phyloP scores from a whole-genome alignment of 2,329 filamentous ascomycete genomes.

The Fusarium udum region DNA sequence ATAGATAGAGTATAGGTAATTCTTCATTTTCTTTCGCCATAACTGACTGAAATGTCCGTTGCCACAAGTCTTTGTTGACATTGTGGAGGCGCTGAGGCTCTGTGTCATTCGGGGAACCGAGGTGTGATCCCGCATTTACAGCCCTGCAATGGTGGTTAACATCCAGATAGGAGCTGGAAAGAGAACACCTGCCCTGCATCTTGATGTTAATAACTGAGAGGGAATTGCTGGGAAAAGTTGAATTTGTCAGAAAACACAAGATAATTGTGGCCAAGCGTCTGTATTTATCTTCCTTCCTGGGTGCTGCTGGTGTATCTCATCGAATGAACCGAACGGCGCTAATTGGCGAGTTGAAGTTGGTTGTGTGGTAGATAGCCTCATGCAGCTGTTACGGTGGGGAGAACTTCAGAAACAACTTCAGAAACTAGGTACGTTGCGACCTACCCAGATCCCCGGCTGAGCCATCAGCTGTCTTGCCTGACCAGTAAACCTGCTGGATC shows the following conservation, averaged over 20 bases:
- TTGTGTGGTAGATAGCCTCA: no score
- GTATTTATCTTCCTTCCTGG: not conserved
- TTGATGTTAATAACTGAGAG: not conserved
- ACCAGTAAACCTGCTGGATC: no score
- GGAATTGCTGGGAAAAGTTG: not conserved
- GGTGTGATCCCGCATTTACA: no score
- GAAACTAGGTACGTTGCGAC: no score
- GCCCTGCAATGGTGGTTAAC: fast-evolving
- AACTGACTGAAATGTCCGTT: not conserved
- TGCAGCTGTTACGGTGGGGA: no score
- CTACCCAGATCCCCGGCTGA: no score
- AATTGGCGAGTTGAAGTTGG: no score
- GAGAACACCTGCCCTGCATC: not conserved
- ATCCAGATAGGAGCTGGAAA: not conserved
- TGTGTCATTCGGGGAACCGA: fast-evolving
- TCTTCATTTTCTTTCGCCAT: not conserved
- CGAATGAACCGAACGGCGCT: no score
- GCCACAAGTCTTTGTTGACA: not conserved
- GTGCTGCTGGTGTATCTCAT: no score
- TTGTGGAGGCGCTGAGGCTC: not conserved
- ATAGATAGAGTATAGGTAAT: fast-evolving
- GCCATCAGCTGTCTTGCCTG: no score
- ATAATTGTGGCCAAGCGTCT: not conserved
- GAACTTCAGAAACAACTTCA: no score
- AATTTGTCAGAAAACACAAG: not conserved